These are phyloP conservation scores for Coniosporium uncinatum DNA, from an alignment of 2,329 filamentous ascomycete species.

Conservation along the genomic window DNA sequence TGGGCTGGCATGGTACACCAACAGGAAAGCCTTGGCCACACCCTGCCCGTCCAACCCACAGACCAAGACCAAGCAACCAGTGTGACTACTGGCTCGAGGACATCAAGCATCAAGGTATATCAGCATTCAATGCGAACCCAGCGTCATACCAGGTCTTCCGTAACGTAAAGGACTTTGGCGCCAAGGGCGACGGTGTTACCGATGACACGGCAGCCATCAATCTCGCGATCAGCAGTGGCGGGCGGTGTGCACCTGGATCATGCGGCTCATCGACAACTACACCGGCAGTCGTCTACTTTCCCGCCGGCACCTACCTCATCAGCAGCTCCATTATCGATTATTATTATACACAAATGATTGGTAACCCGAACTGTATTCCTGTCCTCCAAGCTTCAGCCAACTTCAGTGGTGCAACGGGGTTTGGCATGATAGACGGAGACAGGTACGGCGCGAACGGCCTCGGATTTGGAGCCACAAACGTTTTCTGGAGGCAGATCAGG, in stretches of 20 bases:
- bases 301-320: constrained; percentile 4
- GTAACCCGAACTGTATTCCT: constrained; percentile 11
- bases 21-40: no score
- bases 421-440: not conserved
- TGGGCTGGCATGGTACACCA: no score
- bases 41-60: no score
- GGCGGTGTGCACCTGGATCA: constrained; percentile 13
- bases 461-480: constrained; percentile 9
- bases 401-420: constrained; percentile 19
- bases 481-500: constrained; percentile 19
- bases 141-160: constrained; percentile 25
- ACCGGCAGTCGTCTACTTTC: constrained; percentile 9
- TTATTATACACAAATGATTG: constrained; percentile 17
- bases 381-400: constrained; percentile 15
- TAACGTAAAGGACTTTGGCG: constrained; percentile 6
- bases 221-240: constrained; percentile 23
- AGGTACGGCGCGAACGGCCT: constrained; percentile 14
- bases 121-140: not conserved
- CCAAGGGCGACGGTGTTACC: constrained; percentile 4
- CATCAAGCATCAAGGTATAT: not conserved
- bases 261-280: constrained; percentile 14
- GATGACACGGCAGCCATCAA: constrained; percentile 49
- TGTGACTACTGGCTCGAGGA: constrained; percentile 1
- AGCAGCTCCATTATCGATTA: constrained; percentile 14
- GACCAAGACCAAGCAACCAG: no score